These are phyloP conservation scores for Aethionema arabicum DNA, from an alignment of 345 rosid species.

Conservation along the genomic window DNA sequence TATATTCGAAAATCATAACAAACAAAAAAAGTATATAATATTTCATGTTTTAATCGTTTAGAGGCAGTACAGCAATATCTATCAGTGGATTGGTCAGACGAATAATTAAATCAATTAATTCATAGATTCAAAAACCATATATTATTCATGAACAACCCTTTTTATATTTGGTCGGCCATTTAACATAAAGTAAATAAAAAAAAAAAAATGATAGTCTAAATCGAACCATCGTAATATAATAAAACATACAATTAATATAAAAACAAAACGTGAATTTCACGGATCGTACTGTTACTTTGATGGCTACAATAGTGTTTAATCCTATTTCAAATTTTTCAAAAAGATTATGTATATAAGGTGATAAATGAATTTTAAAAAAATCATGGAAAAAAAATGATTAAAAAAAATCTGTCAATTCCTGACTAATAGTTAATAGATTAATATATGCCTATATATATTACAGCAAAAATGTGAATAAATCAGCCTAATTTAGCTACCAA, in stretches of 20 bases:
- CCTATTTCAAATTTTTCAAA: not conserved
- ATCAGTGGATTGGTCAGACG: slow-evolving; percentile 1
- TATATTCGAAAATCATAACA: not conserved
- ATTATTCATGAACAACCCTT: slow-evolving; percentile 8
- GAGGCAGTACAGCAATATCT: not conserved
- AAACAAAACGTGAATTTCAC: slow-evolving; percentile 28
- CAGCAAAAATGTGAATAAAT: slow-evolving; percentile 3
- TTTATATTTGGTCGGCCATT: slow-evolving; percentile 35
- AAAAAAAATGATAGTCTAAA: slow-evolving; percentile 5
- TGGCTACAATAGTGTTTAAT: slow-evolving; percentile 17
- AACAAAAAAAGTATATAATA: not conserved
- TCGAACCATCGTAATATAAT: slow-evolving; percentile 1
- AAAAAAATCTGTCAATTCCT: no score
- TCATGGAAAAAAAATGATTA: no score
- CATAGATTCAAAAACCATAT: not conserved
- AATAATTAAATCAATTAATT: not conserved
- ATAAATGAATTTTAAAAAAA: slow-evolving; percentile 1
- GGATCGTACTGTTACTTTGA: slow-evolving; percentile 24
- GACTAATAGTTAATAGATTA: no score
- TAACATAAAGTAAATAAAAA: slow-evolving; percentile 1
- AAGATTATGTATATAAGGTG: slow-evolving; percentile 2
- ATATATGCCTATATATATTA: not conserved
- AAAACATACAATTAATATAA: not conserved
- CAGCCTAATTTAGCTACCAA: slow-evolving; percentile 19
- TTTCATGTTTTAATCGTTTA: slow-evolving; percentile 2